These are phyloP conservation scores for Steccherinum ochraceum DNA, from an alignment of 768 basidiomycete genomes.

Conservation along the genomic window DNA sequence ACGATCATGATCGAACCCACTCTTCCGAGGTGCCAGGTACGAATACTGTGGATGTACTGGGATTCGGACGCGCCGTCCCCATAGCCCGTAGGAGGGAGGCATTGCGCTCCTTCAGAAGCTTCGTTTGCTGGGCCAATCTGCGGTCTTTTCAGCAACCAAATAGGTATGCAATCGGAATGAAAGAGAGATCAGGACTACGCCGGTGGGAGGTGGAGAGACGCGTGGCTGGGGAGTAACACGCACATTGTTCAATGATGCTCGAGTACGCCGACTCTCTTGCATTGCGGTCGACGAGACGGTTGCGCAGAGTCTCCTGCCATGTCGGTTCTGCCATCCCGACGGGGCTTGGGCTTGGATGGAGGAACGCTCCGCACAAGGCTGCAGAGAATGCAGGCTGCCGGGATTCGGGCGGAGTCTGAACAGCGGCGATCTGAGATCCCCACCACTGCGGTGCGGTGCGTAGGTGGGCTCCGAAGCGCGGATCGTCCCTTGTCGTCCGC, in stretches of 20 bases:
- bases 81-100: slow-evolving; percentile 82
- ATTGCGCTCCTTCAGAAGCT: slow-evolving; percentile 89
- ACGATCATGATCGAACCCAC: slow-evolving; percentile 37
- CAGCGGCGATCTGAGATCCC: slow-evolving; percentile 15
- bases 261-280: slow-evolving; percentile 74
- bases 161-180: slow-evolving; percentile 2
- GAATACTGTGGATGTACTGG: slow-evolving; percentile 56
- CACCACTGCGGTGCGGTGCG: neutral
- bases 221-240: slow-evolving; percentile 22
- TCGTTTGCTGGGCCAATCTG: slow-evolving; percentile 86
- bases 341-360: slow-evolving; percentile 1
- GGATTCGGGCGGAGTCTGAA: slow-evolving; percentile 21
- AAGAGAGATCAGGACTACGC: slow-evolving; percentile 10
- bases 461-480: neutral
- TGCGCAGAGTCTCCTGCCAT: slow-evolving; percentile 79
- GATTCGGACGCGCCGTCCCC: slow-evolving; percentile 57
- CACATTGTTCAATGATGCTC: slow-evolving; percentile 90
- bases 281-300: slow-evolving; percentile 80
- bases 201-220: slow-evolving; percentile 5
- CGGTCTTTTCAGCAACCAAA: slow-evolving; percentile 55
- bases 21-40: slow-evolving; percentile 63
- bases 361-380: neutral
- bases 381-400: slow-evolving; percentile 2
- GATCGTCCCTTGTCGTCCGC: neutral
- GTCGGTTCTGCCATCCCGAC: slow-evolving; percentile 68